phyloP scores from a whole-genome alignment of 306 rosid genomes.

The Dryas drummondii region DNA sequence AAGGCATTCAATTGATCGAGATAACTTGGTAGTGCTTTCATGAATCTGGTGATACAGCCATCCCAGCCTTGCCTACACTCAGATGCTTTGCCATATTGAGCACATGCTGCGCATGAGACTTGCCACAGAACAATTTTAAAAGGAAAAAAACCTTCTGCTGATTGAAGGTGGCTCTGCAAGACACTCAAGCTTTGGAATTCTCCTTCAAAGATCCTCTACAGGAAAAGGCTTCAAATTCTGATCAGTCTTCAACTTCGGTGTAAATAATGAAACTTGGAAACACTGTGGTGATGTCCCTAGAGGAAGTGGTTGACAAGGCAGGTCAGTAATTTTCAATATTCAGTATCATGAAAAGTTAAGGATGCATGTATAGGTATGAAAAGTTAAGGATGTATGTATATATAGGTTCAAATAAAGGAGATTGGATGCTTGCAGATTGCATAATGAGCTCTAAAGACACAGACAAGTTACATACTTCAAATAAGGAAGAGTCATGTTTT shows the following conservation, averaged over 20 bases:
- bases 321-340: neutral
- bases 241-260: conserved; percentile 42
- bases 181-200: neutral
- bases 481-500: conserved; percentile 88
- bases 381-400: too few relatives aligned
- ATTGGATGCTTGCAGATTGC: neutral
- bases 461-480: neutral
- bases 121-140: too few relatives aligned
- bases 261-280: conserved; percentile 62
- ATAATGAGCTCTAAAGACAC: neutral
- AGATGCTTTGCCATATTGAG: too few relatives aligned
- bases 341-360: neutral
- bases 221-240: conserved; percentile 9
- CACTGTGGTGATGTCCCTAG: conserved; percentile 53
- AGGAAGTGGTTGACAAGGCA: conserved; percentile 17
- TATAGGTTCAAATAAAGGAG: neutral
- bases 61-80: too few relatives aligned
- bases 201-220: neutral
- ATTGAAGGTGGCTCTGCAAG: too few relatives aligned
- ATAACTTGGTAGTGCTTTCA: too few relatives aligned
- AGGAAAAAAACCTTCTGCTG: too few relatives aligned
- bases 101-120: too few relatives aligned
- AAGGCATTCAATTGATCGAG: too few relatives aligned
- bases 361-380: too few relatives aligned
- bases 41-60: too few relatives aligned